These are phyloP conservation scores for Neoboletus subvelutipes DNA, from an alignment of 768 basidiomycete genomes.

Conservation along the genomic window DNA sequence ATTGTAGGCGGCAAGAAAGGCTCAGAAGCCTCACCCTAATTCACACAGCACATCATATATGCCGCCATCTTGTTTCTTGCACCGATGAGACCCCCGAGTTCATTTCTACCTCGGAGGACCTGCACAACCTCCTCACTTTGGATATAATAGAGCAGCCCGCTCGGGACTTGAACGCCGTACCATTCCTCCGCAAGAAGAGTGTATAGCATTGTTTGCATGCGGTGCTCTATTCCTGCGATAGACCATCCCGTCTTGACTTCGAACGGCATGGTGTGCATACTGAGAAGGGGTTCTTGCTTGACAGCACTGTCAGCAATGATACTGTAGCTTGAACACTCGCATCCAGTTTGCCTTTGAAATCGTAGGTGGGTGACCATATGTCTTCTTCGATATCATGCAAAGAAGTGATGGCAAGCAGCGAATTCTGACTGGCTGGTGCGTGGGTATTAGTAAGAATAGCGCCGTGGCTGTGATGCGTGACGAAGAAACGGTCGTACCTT, in stretches of 20 bases:
- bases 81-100: conserved; percentile 79
- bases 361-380: conserved; percentile 94
- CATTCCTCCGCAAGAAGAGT: conserved; percentile 87
- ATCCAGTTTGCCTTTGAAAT: conserved; percentile 94
- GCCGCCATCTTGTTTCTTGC: conserved; percentile 82
- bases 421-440: conserved; percentile 43
- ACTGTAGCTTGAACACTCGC: conserved; percentile 80
- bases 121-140: conserved; percentile 85
- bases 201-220: conserved; percentile 98
- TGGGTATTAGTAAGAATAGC: conserved; percentile 72
- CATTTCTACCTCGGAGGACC: conserved; percentile 78
- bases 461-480: not conserved
- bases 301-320: conserved; percentile 50
- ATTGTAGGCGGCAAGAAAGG: conserved; percentile 85
- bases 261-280: conserved; percentile 57
- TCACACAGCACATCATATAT: conserved; percentile 61
- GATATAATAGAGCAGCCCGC: conserved; percentile 91
- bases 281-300: conserved; percentile 23
- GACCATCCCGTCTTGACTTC: conserved; percentile 95
- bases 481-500: conserved; percentile 45
- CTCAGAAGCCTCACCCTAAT: conserved; percentile 33
- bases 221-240: conserved; percentile 81
- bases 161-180: conserved; percentile 78
- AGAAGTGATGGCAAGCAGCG: conserved; percentile 68
- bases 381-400: conserved; percentile 93